Evolutionary conservation across 2,329 filamentous ascomycete species (phyloP).

Genomic region (Pseudogymnoascus sp.): DNA sequence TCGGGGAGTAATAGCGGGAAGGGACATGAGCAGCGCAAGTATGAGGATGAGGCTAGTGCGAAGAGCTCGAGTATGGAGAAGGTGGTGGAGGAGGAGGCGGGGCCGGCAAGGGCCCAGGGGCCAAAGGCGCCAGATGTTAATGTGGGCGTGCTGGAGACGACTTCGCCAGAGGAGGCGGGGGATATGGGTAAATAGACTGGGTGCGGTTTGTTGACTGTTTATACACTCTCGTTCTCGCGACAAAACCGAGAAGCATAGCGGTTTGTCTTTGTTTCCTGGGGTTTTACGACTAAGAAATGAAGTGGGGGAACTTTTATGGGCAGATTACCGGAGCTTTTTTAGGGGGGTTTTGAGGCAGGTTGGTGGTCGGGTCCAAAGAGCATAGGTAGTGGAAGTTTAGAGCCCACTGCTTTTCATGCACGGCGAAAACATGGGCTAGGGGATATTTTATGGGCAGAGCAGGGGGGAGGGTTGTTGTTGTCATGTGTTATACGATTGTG

Average conservation of each 20-base stretch:
- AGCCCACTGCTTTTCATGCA: background rate
- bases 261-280: background rate
- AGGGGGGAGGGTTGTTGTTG: background rate
- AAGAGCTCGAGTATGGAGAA: constrained; percentile 25
- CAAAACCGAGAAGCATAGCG: background rate
- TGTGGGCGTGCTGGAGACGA: background rate
- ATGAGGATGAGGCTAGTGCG: constrained; percentile 18
- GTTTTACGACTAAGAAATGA: background rate
- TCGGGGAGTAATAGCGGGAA: constrained; percentile 55
- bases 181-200: background rate
- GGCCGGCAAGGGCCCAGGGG: background rate
- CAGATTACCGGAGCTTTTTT: background rate
- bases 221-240: background rate
- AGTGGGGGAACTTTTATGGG: background rate
- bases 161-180: background rate
- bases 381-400: background rate
- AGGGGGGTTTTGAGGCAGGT: background rate
- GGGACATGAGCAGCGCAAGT: constrained; percentile 40
- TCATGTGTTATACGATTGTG: background rate
- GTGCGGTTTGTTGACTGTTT: background rate
- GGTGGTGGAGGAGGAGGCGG: constrained; percentile 26
- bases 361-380: background rate
- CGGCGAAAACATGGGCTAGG: background rate
- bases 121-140: background rate
- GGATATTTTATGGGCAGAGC: background rate